Evolutionary conservation across 1,284 basidiomycete genomes (phyloP), one percentile per base, ranked within the genome.

Genomic region (Pascua sp.): DNA sequence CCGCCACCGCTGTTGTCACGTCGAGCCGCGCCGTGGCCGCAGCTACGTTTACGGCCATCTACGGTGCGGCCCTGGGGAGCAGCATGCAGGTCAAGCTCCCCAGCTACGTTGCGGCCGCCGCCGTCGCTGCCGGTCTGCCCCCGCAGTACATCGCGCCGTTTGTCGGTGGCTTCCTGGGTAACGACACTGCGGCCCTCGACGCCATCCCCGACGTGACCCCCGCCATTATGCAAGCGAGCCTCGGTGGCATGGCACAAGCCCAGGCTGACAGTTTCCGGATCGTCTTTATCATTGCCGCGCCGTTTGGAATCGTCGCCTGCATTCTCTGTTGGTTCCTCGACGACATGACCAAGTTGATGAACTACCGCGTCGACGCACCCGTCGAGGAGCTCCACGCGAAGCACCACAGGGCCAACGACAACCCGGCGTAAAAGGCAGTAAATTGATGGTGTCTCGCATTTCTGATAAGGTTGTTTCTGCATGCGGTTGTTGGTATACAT

Each of bases 1-100:
- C 61, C 5, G 56, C 62, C 9, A 62, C 65, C 1, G 62, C 65
- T 0, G 51, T 64, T 8, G 50, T 62, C 24, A 62, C 61, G 0
- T 56, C 57, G 32, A 49, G 51, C 13, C 55, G 63, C 17, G 60
- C 63, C 11, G 47, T 65, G 1, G 63, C 60, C 5, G 63, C 51
- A 0, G 47, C 63, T 0, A 38, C 48, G 2, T 60, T 62, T 37
- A 65, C 63, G 0, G 63, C 63, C 12, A 59, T 65, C 46, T 65
- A 60, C 50, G 50, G 53, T n/a, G 60, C 61, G 3, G 52, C 61
- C 10, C 24, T 63, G 4, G 51, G 41, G 9, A 55, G 46, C 40
- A 49, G 51, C 32, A 47, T 47, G 42, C 37, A 15, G 18, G 32
- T 24, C 24, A 61, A 63, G 52, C 46, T 65, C 2, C 64, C 64